Base-by-base conservation (phyloP, 805 yeast genomes). In the Lachancea fermentati region DNA sequence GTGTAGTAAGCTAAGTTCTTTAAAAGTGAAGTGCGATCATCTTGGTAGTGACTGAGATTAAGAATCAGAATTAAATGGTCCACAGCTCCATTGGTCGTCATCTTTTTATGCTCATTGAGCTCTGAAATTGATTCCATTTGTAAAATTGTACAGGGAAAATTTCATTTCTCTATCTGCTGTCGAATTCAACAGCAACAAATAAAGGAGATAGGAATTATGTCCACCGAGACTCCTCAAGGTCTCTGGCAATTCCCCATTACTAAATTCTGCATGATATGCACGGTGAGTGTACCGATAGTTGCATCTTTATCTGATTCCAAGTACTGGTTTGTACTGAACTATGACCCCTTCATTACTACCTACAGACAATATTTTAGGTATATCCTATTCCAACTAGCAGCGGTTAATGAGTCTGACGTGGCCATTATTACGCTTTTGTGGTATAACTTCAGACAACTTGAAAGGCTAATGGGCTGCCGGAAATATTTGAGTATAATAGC, bases 341-440 rank as follows among this genome's bases (percentile, higher is more conserved):
- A 49, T 37, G 58, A 54, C 43, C 87, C 87, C 2, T 77, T 71
- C 50, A 65, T 80, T 7, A 50, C 68, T 2, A 66, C 71, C 43
- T 79, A 79, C 63, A 39, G 55, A 9, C 87, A 80, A 47, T 79
- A 69, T 52, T 79, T 81, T 75, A 60, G 85, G 38, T 53, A 75
- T 6, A 33, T 68, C 5, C 54, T 70, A 5, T 71, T 67, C 48
- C 85, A 78, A 52, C 19, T 74, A 9, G 63, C 74, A n/a, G 74
- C 75, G 37, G 65, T 75, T 32, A 78, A 76, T 52, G 84, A 78
- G 53, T 71, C 81, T 4, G 84, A 80, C 56, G 75, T 71, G 43
- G 47, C 77, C 2, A 52, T 69, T 2, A 52, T 71, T 8, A 55
- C 74, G 11, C 51, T 79, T 30, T 55, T 76, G 7, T 65, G 69